Evolutionary conservation across 441 rosid species (phyloP), one percentile per base, ranked within the genome.

Genomic region (Adansonia madagascariensis): DNA sequence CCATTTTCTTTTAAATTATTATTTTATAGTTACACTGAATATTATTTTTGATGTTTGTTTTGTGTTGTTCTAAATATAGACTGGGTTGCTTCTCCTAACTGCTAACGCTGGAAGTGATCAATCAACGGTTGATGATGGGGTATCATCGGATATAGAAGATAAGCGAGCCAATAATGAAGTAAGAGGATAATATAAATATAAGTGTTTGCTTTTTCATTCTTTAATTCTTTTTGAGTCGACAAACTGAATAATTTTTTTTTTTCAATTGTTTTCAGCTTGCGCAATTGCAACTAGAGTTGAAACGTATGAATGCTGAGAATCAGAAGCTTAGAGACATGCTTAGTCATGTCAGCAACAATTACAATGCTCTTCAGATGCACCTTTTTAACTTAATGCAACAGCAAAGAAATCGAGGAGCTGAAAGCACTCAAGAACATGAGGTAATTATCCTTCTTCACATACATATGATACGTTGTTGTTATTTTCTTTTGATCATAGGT

Each of bases 121-220:
- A 75, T 94, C 97, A 18, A 89, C 87, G 50, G 92, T 94, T 57
- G 97, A 91, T 62, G 94, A 92, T 78, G 95, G 93, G 15, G 77
- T 83, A 1, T 95, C 95, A 15, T 87, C 94, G 0, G 88, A 88
- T 43, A 75, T 76, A 74, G 93, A 89, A 80, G 86, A 89, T 6
- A 88, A 84, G 57, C 78, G 91, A 85, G 80, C 88, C 2, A 88
- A 87, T 65, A 83, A 4, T 73, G 95, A 90, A 97, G 98, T 95
- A 76, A 79, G 53, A 72, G 47, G 2, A 18, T 15, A 1, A 44
- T 17, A 8, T 31, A 31, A 31, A 31, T 31, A 31, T 1, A 31
- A 31, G 35, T 31, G 35, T 31, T 31, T 31, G 2, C 56, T 52
- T 52, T 15, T 52, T 53, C 35, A 3, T 8, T 59, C 8, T 65